phyloP scores from a whole-genome alignment of 345 rosid genomes.

The Camelina sativa region DNA sequence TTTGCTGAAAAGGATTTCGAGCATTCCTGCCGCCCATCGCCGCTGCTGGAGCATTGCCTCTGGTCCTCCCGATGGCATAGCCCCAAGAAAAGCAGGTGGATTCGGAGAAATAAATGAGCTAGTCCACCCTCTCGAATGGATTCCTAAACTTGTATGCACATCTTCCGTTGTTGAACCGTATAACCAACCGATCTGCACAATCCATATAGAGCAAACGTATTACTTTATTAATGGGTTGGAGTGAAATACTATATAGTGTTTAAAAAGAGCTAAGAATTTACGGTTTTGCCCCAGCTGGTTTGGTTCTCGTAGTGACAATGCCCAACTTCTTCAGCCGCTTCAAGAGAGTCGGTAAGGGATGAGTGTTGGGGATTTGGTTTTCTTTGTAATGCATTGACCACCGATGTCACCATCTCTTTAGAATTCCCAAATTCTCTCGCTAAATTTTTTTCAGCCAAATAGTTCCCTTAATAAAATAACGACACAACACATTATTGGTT shows the following conservation, averaged over 20 bases:
- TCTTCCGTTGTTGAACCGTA: constrained; percentile 73
- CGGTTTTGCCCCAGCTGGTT: constrained; percentile 64
- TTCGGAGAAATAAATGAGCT: constrained; percentile 39
- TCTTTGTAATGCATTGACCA: constrained; percentile 51
- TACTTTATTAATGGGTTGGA: not conserved
- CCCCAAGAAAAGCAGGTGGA: constrained; percentile 67
- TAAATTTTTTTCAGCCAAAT: constrained; percentile 24
- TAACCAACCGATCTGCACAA: constrained; percentile 60
- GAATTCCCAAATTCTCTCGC: constrained; percentile 55
- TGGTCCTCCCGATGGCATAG: constrained; percentile 51
- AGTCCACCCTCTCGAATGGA: constrained; percentile 70
- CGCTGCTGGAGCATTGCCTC: constrained; percentile 55
- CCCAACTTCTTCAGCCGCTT: constrained; percentile 56
- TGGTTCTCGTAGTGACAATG: constrained; percentile 52
- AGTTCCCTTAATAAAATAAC: constrained; percentile 29
- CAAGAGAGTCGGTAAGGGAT: constrained; percentile 26
- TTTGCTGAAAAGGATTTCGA: constrained; percentile 54
- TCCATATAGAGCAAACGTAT: no score
- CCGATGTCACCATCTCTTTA: constrained; percentile 50
- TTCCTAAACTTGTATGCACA: constrained; percentile 51
- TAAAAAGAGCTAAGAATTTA: constrained; percentile 22
- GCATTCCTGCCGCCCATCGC: constrained; percentile 70
- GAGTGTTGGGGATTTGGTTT: constrained; percentile 12
- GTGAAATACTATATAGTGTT: not conserved
- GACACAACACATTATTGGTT: not conserved